A percentile compares a stretch with the other conserved stretches of the same genome.
phyloP scores from a whole-genome alignment of 192 early-diverging fungal genomes.

The Phycomyces blakesleeanus region DNA sequence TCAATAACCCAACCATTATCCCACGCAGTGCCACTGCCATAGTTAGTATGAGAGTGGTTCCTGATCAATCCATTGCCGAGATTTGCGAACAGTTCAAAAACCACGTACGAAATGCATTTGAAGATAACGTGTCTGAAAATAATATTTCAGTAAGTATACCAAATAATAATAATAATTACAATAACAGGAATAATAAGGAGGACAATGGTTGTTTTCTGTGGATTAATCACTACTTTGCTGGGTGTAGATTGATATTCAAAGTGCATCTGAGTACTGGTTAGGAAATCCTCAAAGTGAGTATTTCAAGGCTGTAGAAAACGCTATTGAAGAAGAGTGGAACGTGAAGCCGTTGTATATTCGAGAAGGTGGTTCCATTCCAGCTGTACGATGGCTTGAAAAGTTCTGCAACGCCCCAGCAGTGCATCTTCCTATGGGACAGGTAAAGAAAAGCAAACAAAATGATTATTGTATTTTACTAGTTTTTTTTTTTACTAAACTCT shows the following conservation, averaged over 20 bases:
- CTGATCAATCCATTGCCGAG: slow-evolving; percentile 64
- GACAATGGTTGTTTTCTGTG: too few relatives aligned
- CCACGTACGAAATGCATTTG: slow-evolving; percentile 52
- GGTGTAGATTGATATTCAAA: slow-evolving; percentile 55
- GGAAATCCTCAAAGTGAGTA: slow-evolving; percentile 62
- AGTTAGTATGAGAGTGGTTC: slow-evolving; percentile 74
- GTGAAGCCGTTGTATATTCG: slow-evolving; percentile 67
- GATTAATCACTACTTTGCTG: not conserved
- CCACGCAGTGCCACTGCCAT: slow-evolving; percentile 61
- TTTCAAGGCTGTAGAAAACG: slow-evolving; percentile 64
- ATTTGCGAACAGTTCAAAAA: slow-evolving; percentile 55
- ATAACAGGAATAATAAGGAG: not conserved
- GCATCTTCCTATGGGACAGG: slow-evolving; percentile 75
- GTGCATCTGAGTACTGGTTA: slow-evolving; percentile 73
- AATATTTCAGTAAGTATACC: slow-evolving; percentile 35
- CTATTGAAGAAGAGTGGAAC: slow-evolving; percentile 60
- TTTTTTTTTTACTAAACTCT: slow-evolving; percentile 25
- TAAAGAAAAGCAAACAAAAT: slow-evolving; percentile 3
- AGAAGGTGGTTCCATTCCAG: slow-evolving; percentile 76
- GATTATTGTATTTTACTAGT: not conserved
- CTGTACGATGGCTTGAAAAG: slow-evolving; percentile 69
- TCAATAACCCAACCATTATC: slow-evolving; percentile 67
- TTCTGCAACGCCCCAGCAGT: slow-evolving; percentile 62
- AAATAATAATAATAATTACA: not conserved
- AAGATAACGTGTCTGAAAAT: slow-evolving; percentile 43